Evolutionary conservation across 2,329 filamentous ascomycete species (phyloP), one percentile per base, ranked within the genome.

Genomic region (Fusarium coffeatum): DNA sequence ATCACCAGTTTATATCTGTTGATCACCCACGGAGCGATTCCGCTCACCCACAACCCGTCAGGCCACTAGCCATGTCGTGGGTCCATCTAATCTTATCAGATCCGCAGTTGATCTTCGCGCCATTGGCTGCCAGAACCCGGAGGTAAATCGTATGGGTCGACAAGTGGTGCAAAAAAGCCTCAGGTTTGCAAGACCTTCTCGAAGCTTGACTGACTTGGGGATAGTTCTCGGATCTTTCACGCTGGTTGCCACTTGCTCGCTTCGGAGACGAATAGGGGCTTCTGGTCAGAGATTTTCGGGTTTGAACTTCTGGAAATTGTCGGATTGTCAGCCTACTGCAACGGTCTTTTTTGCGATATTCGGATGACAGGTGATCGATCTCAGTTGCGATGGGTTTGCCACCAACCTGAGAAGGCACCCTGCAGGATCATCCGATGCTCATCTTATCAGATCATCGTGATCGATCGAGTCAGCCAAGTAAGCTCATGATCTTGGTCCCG

Each of bases 71-170:
- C 45, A 28, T 15, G 45, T 30, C 18, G 43, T 42, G 45, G 68
- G 50, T 49, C 51, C 71, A 73, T 73, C 72, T 73, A 73, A 72
- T 73, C 71, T 73, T 68, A 73, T 72, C 69, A 68, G 72, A 73
- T 72, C 45, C 45, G 45, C 45, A 30, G 8, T n/a, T 15, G 45
- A 47, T 47, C 13, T 28, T 20, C 8, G 6, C n/a, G 8, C 13
- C 18, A 47, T 47, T 47, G 45, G 45, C 45, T 28, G 11, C 25
- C 25, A 47, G 3, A 47, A 10, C 25, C 45, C 25, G 45, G 20
- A 7, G 9, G 12, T 18, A 47, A 47, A 27, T 47, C 12, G 25
- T 37, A 8, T 57, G 55, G 53, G n/a, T 53, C 56, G 54, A 62
- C 49, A 41, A 23, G 20, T 45, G 20, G 5, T 15, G 18, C 13